Conservation (phyloP, 1,139 yeast genomes). For the Tardiomyces blankii region DNA sequence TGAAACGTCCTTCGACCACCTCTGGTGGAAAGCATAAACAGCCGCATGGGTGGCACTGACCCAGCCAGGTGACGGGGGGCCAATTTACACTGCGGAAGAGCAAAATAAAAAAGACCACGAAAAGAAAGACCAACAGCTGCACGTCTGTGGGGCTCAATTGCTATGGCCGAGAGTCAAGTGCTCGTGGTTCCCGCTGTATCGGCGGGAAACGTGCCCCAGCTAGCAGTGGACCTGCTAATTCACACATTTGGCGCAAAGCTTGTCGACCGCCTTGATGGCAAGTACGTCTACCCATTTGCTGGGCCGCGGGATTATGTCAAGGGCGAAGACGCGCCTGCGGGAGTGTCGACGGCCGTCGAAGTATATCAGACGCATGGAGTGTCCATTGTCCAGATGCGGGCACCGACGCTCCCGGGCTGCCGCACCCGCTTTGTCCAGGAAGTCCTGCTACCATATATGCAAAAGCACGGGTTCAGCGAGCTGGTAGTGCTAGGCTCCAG, state of each 20-base stretch:
- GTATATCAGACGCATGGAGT: conserved; percentile 28
- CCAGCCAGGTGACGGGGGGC: too few relatives aligned
- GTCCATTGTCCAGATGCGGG: conserved; percentile 64
- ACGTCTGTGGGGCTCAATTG: not conserved
- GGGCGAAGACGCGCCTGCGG: conserved; percentile 15
- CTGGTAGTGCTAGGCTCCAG: conserved; percentile 59
- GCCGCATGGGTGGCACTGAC: too few relatives aligned
- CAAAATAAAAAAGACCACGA: too few relatives aligned
- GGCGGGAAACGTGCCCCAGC: conserved; percentile 83
- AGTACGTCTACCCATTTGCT: conserved; percentile 66
- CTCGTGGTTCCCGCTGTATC: conserved; percentile 70
- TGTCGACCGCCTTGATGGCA: conserved; percentile 46
- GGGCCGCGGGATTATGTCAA: conserved; percentile 56
- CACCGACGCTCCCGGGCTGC: conserved; percentile 70
- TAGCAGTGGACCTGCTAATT: conserved; percentile 61
- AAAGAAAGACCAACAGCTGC: too few relatives aligned
- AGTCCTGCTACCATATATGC: conserved; percentile 42
- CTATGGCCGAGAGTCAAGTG: conserved; percentile 4
- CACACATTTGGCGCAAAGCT: conserved; percentile 46
- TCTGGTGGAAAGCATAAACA: too few relatives aligned
- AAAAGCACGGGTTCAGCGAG: conserved; percentile 30
- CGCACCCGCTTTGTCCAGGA: conserved; percentile 40
- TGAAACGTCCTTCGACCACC: too few relatives aligned
- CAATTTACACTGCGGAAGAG: too few relatives aligned
- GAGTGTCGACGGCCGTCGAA: conserved; percentile 53